A percentile compares a stretch with the other conserved stretches of the same genome.
Evolutionary conservation across 176 grass and related monocot species (phyloP).

Genomic region (Dactylis glomerata): DNA sequence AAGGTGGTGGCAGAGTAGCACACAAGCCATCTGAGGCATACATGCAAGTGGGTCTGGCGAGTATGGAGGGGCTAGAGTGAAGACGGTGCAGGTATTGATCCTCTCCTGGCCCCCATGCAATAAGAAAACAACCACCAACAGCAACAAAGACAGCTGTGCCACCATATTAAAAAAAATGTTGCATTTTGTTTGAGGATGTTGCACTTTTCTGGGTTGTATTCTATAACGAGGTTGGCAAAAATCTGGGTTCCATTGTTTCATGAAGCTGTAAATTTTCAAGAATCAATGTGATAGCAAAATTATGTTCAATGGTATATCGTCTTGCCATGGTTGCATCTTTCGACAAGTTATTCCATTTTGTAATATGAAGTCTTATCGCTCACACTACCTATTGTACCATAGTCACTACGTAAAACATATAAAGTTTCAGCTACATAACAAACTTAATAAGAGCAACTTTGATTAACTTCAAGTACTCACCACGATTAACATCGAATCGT

Average conservation of each 20-base stretch:
- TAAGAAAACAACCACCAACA: background rate
- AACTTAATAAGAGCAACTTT: slow-evolving; percentile 5
- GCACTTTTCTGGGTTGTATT: background rate
- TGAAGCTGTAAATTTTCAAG: background rate
- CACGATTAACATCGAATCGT: slow-evolving; percentile 60
- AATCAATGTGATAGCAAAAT: background rate
- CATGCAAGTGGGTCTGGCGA: background rate
- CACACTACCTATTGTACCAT: background rate
- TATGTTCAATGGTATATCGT: background rate
- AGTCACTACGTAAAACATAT: background rate
- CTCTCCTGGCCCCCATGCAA: background rate
- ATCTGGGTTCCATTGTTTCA: background rate
- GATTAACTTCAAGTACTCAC: slow-evolving; percentile 37
- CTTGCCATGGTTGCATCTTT: background rate
- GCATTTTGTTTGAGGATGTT: background rate
- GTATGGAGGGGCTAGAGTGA: background rate
- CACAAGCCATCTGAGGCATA: background rate
- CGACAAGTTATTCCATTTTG: background rate
- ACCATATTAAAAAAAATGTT: background rate
- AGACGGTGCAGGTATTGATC: background rate
- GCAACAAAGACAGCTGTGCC: background rate
- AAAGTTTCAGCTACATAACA: background rate
- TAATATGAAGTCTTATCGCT: background rate
- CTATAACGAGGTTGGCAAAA: background rate
- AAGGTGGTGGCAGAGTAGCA: background rate